Evolutionary conservation across 2,329 filamentous ascomycete species (phyloP).

Genomic region (Aspergillus fischeri): DNA sequence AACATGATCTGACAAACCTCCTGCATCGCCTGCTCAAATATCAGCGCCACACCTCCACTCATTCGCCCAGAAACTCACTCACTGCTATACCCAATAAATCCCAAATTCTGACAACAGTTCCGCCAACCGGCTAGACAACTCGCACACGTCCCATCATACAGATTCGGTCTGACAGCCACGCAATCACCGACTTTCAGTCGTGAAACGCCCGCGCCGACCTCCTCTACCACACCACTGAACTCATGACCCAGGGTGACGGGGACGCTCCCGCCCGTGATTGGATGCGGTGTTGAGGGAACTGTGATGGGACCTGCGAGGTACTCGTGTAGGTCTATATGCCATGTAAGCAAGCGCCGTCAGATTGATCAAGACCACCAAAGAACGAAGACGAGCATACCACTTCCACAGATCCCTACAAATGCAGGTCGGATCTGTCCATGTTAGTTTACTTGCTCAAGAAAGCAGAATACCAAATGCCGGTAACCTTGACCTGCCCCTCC

Average conservation of each 20-base stretch:
- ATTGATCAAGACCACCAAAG: not conserved
- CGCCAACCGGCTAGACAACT: slow-evolving; percentile 51
- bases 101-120: slow-evolving; percentile 57
- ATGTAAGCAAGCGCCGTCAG: not conserved
- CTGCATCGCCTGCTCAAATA: slow-evolving; percentile 39
- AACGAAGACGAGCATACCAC: slow-evolving; percentile 13
- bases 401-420: slow-evolving; percentile 35
- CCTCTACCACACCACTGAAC: slow-evolving; percentile 57
- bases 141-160: slow-evolving; percentile 54
- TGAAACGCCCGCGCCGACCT: slow-evolving; percentile 51
- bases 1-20: slow-evolving; percentile 27
- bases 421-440: slow-evolving; percentile 25
- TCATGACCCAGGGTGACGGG: slow-evolving; percentile 64
- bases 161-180: slow-evolving; percentile 58
- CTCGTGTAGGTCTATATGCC: slow-evolving; percentile 46
- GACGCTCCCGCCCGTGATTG: slow-evolving; percentile 53
- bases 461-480: not conserved
- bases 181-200: slow-evolving; percentile 51
- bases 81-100: slow-evolving; percentile 50
- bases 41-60: slow-evolving; percentile 44
- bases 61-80: not conserved
- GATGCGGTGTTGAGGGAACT: slow-evolving; percentile 51
- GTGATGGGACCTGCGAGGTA: slow-evolving; percentile 48
- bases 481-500: slow-evolving; percentile 47
- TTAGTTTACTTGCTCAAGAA: not conserved